Evolutionary conservation across 345 rosid genomes (phyloP), one percentile per base, ranked within the genome.

Genomic region (Salix dunnii): DNA sequence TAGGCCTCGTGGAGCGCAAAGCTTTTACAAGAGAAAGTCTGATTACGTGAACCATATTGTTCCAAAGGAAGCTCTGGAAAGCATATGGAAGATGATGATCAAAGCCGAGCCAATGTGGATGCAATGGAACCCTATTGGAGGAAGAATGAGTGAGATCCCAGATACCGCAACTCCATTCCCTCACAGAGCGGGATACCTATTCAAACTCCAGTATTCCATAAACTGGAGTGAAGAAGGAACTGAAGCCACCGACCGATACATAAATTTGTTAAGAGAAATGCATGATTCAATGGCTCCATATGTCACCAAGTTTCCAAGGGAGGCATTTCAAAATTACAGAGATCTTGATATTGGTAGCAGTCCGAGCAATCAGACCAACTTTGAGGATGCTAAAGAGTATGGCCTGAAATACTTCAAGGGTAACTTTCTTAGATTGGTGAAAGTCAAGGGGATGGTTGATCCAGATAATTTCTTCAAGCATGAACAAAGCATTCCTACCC

Each of bases 51-150:
- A 49, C 25, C 9, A 70, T 7, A 16, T 63, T 16, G 71, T 77
- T 16, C 63, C 79, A 3, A 62, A 42, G 74, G 62, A 43, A n/a
- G 75, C 16, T 18, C n/a, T 70, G 27, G 65, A 61, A 5, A 27
- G 31, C 5, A 70, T 77, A 2, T 77, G 79, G 79, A 33, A 70
- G 62, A 11, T 43, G 62, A 58, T 77, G 30, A 16, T 77, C 16
- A 70, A 77, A 12, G 53, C 48, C 1, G 74, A 31, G 6, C 11
- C 3, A 18, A 23, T 58, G 49, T 42, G 16, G 30, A 77, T 62
- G 74, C 74, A 69, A 46, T 70, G 60, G 69, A 77, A 77, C 30
- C 74, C 79, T 9, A 70, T 70, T 48, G 79, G 79, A 20, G 79
- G 79, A 46, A 62, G 68, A 63, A 77, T 77, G 74, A 51, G 36